Evolutionary conservation across 78 protist genomes (phyloP).

Genomic region (Chrysochromulina tobinii): DNA sequence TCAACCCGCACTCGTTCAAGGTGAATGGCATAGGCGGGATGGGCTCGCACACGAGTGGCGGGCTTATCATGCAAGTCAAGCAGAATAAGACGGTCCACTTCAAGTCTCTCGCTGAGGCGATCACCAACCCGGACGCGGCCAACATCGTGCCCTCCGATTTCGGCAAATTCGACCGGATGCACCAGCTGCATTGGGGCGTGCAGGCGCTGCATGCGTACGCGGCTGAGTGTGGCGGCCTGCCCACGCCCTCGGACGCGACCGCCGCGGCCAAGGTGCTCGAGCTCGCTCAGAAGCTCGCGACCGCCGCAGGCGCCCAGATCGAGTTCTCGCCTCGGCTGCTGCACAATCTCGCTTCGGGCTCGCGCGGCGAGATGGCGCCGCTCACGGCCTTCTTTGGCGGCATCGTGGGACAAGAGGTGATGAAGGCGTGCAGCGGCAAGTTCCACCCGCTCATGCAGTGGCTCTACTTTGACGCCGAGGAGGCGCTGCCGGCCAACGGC

Average conservation of each 20-base stretch:
- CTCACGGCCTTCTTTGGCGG: conserved; percentile 53
- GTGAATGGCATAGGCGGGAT: conserved; percentile 78
- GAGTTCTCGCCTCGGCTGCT: neutral
- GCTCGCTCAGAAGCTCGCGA: conserved; percentile 47
- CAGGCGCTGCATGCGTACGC: conserved; percentile 54
- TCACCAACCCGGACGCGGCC: conserved; percentile 59
- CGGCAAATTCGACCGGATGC: conserved; percentile 75
- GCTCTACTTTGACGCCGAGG: conserved; percentile 81
- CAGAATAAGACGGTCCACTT: conserved; percentile 52
- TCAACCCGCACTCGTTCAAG: conserved; percentile 61
- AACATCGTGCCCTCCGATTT: conserved; percentile 65
- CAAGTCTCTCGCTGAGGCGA: conserved; percentile 58
- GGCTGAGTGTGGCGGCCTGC: conserved; percentile 49
- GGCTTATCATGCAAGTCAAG: conserved; percentile 89
- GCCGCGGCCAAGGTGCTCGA: conserved; percentile 57
- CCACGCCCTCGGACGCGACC: conserved; percentile 54
- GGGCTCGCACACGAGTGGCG: conserved; percentile 72
- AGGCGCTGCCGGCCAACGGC: conserved; percentile 71
- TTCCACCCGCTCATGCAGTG: conserved; percentile 88
- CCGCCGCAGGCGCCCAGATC: neutral
- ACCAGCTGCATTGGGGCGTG: conserved; percentile 69
- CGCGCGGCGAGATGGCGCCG: neutral
- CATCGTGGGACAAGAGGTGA: conserved; percentile 75
- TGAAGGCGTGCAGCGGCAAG: conserved; percentile 96
- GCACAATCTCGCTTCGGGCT: neutral